A percentile compares a stretch with the other conserved stretches of the same genome.
These are phyloP conservation scores for Sporothrix euskadiensis DNA, from an alignment of 2,329 filamentous ascomycete species.

Conservation along the genomic window DNA sequence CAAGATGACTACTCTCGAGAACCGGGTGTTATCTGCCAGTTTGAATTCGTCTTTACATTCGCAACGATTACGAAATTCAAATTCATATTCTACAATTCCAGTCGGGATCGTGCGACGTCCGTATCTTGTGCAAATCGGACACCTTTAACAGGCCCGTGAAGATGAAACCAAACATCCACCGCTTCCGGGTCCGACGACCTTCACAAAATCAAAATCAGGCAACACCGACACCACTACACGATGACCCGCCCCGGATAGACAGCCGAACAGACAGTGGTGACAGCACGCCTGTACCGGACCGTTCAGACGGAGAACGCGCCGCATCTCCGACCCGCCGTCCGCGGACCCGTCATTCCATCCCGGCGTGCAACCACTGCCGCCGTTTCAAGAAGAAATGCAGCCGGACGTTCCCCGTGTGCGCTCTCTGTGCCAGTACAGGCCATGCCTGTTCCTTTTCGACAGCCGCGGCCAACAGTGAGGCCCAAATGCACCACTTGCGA, in stretches of 20 bases:
- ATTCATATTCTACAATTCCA: background rate
- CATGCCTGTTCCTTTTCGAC: constrained; percentile 43
- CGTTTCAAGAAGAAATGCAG: constrained; percentile 48
- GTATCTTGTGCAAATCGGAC: background rate
- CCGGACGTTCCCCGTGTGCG: constrained; percentile 46
- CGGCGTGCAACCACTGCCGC: constrained; percentile 28
- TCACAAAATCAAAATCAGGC: background rate
- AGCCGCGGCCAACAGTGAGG: constrained; percentile 35
- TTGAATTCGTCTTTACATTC: constrained; percentile 1
- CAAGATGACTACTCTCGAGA: background rate
- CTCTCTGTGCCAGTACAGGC: constrained; percentile 44
- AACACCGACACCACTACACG: background rate
- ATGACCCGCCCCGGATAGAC: background rate
- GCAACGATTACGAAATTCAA: too few species aligned
- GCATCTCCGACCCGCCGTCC: background rate
- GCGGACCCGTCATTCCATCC: background rate
- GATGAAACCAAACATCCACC: background rate
- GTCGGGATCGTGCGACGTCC: background rate
- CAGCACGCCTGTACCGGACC: background rate
- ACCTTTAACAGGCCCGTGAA: background rate
- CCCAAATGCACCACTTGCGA: constrained; percentile 40
- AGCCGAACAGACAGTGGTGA: background rate
- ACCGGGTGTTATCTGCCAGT: background rate
- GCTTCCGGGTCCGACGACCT: background rate
- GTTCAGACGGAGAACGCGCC: background rate